Evolutionary conservation across 2,329 filamentous ascomycete genomes (phyloP).

Genomic region (Colletotrichum tanaceti): DNA sequence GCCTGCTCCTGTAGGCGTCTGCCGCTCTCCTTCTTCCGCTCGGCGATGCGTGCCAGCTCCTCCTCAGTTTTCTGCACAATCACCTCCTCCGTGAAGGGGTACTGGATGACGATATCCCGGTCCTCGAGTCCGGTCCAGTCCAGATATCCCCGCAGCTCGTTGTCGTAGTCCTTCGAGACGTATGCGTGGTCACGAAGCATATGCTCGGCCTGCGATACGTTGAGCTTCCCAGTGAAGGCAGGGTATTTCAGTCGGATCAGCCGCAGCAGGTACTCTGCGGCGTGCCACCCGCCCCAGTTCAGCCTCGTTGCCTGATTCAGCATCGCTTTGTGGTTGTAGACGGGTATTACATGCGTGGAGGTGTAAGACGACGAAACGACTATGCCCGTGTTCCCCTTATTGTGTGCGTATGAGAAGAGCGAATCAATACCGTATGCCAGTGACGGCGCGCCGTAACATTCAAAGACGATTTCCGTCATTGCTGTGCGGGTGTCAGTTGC

Average conservation of each 20-base stretch:
- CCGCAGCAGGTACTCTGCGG: conserved; percentile 90
- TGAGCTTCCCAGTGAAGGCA: conserved; percentile 86
- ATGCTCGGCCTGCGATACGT: conserved; percentile 85
- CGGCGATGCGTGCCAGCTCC: conserved; percentile 88
- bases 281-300: conserved; percentile 95
- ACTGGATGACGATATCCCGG: conserved; percentile 88
- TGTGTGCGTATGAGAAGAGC: conserved; percentile 94
- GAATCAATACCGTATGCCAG: conserved; percentile 96
- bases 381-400: conserved; percentile 86
- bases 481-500: conserved; percentile 63
- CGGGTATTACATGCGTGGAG: conserved; percentile 94
- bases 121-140: conserved; percentile 95
- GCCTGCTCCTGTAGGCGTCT: conserved; percentile 93
- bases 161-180: conserved; percentile 84
- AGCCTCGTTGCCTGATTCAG: conserved; percentile 87
- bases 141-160: conserved; percentile 79
- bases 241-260: conserved; percentile 93
- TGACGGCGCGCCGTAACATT: conserved; percentile 91
- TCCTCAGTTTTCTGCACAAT: conserved; percentile 93
- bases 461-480: conserved; percentile 98
- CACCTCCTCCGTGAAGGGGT: conserved; percentile 92
- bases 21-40: conserved; percentile 95
- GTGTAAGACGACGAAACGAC: conserved; percentile 94
- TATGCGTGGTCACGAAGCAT: conserved; percentile 92
- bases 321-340: conserved; percentile 86